Evolutionary conservation across 441 rosid species (phyloP), one percentile per base, ranked within the genome.

Genomic region (Gossypium trilobum): DNA sequence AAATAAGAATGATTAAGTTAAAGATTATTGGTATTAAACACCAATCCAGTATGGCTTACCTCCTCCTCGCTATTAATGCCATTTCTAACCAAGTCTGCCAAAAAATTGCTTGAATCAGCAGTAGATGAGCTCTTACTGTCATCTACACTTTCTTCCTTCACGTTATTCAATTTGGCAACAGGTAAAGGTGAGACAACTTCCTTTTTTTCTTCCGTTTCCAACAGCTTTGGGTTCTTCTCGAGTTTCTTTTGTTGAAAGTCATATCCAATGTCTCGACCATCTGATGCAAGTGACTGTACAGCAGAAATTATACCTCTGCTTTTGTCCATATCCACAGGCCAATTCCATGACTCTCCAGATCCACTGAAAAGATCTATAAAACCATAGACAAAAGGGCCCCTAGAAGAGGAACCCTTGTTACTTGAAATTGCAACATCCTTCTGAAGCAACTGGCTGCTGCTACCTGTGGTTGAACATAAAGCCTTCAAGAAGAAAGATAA

Each of bases 351-450:
- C 80, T 89, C 99, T 79, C 88, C 97, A 68, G 83, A 87, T 76
- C 94, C 96, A 78, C 92, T 82, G 72, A 95, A 95, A 63, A 95
- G 90, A 81, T 95, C 97, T 63, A 87, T 80, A 77, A 95, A 89
- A 63, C 97, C 99, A 87, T 81, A 87, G 57, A 91, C 97, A 84
- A 87, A 92, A 70, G 92, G 89, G 62, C 85, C 92, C 70, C 62
- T 76, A 14, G 85, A 75, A 76, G 69, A 78, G 71, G 82, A 73
- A 59, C 82, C 84, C 78, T 83, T 88, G 79, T 68, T 79, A 68
- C 79, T 82, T 64, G 88, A 81, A 76, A 79, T 75, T 73, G 83
- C 74, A 73, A 75, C 75, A 65, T 84, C 88, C 80, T 85, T 77
- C 69, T 73, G 82, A 66, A 75, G 72, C 75, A 82, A 67, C 59